Conservation (phyloP, 306 rosid species). For the Luffa acutangula region DNA sequence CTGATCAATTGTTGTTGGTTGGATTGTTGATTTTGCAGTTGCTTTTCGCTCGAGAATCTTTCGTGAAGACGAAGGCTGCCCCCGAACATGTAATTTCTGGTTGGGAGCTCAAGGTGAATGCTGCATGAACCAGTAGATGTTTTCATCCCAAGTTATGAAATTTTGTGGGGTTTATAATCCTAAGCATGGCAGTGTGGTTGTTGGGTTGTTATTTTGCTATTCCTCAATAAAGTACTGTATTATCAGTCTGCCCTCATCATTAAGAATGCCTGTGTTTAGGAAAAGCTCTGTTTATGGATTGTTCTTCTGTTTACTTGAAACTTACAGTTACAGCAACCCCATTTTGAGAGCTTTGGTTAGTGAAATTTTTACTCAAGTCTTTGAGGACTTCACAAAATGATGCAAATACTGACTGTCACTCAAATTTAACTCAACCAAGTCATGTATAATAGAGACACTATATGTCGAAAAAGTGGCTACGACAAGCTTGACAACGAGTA, state of each 20-base stretch:
- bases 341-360: background rate
- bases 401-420: background rate
- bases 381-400: background rate
- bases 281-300: background rate
- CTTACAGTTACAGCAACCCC: background rate
- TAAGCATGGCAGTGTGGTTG: background rate
- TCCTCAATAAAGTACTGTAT: background rate
- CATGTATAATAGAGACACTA: background rate
- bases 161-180: background rate
- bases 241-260: background rate
- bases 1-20: background rate
- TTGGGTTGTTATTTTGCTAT: background rate
- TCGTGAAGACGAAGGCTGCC: conserved; percentile 47
- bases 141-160: conserved; percentile 3
- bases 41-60: conserved; percentile 41
- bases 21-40: background rate
- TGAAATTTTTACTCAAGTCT: background rate
- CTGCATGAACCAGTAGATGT: conserved; percentile 36
- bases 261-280: background rate
- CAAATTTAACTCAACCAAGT: background rate
- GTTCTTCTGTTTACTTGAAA: background rate
- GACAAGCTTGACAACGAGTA: background rate
- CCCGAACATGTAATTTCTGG: conserved; percentile 60
- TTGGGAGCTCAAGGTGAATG: conserved; percentile 75
- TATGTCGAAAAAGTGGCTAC: background rate